Conservation (phyloP, 176 grass and related monocot species). For the Cymbopogon citratus region DNA sequence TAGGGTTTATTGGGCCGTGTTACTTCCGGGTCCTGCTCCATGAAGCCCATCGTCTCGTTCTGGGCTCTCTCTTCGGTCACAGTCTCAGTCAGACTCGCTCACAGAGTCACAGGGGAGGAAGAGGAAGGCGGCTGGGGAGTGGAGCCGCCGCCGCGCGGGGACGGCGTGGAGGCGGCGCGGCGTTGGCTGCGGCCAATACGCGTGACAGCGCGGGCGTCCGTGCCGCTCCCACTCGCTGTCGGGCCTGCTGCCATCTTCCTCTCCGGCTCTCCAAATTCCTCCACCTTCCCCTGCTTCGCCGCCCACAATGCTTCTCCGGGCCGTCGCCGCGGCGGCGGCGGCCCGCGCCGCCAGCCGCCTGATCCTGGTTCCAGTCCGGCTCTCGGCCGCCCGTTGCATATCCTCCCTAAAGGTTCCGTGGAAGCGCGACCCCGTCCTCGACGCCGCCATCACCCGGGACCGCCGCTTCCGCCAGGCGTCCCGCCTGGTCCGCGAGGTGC, state of each 20-base stretch:
- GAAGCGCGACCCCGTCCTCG: conserved; percentile 55
- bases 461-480: conserved; percentile 47
- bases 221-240: not conserved
- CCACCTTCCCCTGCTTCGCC: not conserved
- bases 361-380: not conserved
- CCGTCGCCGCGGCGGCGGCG: not conserved
- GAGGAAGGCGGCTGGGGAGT: not conserved
- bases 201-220: not conserved
- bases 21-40: too few species aligned
- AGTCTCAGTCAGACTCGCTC: too few species aligned
- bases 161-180: not conserved
- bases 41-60: not conserved
- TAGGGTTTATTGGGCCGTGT: too few species aligned
- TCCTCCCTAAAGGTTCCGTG: conserved; percentile 66
- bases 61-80: not conserved
- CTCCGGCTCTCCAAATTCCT: not conserved
- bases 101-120: not conserved
- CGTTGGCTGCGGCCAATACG: not conserved
- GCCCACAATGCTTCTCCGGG: conserved; percentile 13
- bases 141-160: not conserved
- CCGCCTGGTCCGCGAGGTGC: conserved; percentile 76
- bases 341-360: not conserved
- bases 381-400: conserved; percentile 6
- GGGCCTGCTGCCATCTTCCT: not conserved
- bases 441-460: conserved; percentile 56